Percentiles rank a stretch among this genome's conserved stretches.
Evolutionary conservation across 2,329 filamentous ascomycete species (phyloP).

Genomic region (Gaeumannomyces tritici): DNA sequence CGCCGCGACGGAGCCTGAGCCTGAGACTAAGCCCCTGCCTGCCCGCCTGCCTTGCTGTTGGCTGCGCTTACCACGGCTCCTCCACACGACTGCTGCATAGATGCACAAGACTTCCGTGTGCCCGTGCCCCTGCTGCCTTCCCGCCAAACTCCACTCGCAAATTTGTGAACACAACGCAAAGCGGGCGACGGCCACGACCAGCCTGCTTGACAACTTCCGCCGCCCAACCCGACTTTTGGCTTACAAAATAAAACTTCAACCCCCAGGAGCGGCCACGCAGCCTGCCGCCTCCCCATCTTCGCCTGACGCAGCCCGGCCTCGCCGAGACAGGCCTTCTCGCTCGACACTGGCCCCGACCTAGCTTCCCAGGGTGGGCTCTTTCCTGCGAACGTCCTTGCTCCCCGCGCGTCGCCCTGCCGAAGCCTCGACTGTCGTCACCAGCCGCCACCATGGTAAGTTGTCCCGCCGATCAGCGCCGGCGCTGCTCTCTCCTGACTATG

Average conservation of each 20-base stretch:
- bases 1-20: not conserved
- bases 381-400: not conserved
- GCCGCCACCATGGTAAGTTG: conserved; percentile 1
- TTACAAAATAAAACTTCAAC: not conserved
- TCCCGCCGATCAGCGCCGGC: not conserved
- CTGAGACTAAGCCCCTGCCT: not conserved
- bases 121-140: not conserved
- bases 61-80: not conserved
- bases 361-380: not conserved
- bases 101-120: not conserved
- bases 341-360: not conserved
- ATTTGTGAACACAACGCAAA: not conserved
- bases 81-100: not conserved
- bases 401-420: not conserved
- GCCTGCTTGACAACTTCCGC: not conserved
- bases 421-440: not conserved
- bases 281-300: not conserved
- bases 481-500: not conserved
- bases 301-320: not conserved
- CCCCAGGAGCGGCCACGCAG: not conserved
- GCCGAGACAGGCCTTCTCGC: not conserved
- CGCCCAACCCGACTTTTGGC: not conserved
- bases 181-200: not conserved
- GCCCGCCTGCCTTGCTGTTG: not conserved
- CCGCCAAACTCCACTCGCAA: not conserved